These are phyloP conservation scores for Nannochloropsis oceanica DNA, from an alignment of 108 stramenopile species.

Conservation along the genomic window DNA sequence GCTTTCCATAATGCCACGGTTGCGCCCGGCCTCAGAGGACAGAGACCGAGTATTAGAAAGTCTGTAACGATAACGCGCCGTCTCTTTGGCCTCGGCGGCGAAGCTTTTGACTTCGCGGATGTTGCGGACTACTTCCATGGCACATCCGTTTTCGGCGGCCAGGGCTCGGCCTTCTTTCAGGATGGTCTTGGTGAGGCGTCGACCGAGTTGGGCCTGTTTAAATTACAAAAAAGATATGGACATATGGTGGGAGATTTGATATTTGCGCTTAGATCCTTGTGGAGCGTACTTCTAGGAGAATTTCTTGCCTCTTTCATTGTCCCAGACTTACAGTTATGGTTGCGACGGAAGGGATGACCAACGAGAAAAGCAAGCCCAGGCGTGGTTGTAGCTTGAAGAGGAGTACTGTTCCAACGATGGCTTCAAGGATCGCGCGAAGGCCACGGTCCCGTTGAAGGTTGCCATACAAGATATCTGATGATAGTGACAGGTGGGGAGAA, in stretches of 20 bases:
- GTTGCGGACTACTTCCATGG: neutral
- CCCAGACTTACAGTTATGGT: neutral
- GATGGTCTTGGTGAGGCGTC: too few species aligned
- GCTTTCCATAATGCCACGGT: constrained; percentile 9
- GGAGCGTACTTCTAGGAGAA: too few species aligned
- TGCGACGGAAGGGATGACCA: constrained; percentile 20
- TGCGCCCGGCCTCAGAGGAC: neutral
- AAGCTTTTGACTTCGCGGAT: constrained; percentile 22
- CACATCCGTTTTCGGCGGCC: too few species aligned
- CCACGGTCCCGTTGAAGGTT: constrained; percentile 30
- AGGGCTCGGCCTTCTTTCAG: too few species aligned
- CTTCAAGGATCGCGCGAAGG: constrained; percentile 16
- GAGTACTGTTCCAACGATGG: constrained; percentile 2
- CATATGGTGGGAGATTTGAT: too few species aligned
- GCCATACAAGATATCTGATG: neutral
- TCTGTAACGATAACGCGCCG: neutral
- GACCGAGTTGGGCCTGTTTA: too few species aligned
- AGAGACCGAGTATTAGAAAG: neutral
- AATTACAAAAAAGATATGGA: too few species aligned
- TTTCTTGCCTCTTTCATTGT: too few species aligned
- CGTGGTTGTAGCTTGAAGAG: constrained; percentile 14
- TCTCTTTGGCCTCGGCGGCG: constrained; percentile 11
- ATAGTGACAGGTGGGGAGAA: too few species aligned
- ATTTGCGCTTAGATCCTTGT: too few species aligned
- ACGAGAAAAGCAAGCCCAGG: constrained; percentile 14